Conservation (phyloP, 1,139 yeast genomes). For the Suhomyces taliae region DNA sequence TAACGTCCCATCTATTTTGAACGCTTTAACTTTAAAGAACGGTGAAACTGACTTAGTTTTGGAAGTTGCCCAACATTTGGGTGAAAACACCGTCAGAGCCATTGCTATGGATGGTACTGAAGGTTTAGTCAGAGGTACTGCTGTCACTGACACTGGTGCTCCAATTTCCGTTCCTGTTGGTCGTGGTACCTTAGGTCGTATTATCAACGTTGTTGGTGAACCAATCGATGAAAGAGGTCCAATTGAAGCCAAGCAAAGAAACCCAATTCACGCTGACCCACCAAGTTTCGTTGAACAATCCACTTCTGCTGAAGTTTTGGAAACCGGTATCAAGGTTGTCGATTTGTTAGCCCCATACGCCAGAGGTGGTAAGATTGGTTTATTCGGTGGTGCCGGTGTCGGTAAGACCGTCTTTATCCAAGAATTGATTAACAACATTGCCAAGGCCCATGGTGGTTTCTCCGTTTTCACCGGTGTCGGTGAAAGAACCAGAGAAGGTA, state of each 20-base stretch:
- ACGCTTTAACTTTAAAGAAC: conserved; percentile 85
- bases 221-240: conserved; percentile 99
- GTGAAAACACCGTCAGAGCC: conserved; percentile 99
- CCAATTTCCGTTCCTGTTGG: conserved; percentile 99
- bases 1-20: conserved; percentile 93
- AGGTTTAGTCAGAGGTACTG: conserved; percentile 98
- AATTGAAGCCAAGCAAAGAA: conserved; percentile 84
- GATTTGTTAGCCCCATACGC: conserved; percentile 99
- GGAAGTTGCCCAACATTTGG: conserved; percentile 99
- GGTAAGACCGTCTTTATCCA: conserved; percentile 99
- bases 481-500: conserved; percentile 99
- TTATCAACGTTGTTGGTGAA: conserved; percentile 97
- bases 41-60: conserved; percentile 76
- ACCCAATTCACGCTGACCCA: conserved; percentile 98
- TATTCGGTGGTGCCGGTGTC: conserved; percentile 99
- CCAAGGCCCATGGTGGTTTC: conserved; percentile 99
- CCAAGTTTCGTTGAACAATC: conserved; percentile 96
- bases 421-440: conserved; percentile 99
- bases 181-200: conserved; percentile 98
- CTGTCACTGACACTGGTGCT: conserved; percentile 92
- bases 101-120: conserved; percentile 99
- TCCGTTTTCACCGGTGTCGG: conserved; percentile 99
- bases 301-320: conserved; percentile 95
- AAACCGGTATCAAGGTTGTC: conserved; percentile 99
- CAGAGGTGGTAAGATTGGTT: conserved; percentile 99